Conservation (phyloP, 306 rosid species). For the Leucaena leucocephala region DNA sequence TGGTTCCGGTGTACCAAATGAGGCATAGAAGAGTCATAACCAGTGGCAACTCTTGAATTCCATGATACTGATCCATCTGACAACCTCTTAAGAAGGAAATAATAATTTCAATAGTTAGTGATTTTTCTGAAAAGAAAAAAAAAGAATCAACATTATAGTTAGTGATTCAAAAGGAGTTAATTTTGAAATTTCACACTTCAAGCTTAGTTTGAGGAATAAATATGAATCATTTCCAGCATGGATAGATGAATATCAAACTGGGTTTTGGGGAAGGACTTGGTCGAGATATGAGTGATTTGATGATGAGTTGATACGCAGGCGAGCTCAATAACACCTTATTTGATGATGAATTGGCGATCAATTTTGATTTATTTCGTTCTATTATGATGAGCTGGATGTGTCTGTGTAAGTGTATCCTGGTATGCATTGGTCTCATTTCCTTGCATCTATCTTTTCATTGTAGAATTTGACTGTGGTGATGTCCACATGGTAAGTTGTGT, state of each 20-base stretch:
- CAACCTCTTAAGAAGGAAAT: not conserved
- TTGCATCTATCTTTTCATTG: not conserved
- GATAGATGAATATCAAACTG: not conserved
- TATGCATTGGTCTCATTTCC: not conserved
- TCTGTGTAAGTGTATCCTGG: no score
- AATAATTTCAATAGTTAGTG: not conserved
- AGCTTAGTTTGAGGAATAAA: not conserved
- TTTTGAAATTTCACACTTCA: not conserved
- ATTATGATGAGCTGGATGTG: not conserved
- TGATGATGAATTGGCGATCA: not conserved
- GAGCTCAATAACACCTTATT: not conserved
- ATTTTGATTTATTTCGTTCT: not conserved
- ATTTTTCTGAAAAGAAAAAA: not conserved
- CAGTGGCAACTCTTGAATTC: no score
- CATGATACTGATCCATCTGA: not conserved
- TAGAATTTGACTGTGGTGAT: not conserved
- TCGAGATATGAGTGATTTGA: not conserved
- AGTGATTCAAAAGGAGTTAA: not conserved
- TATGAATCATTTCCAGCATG: not conserved
- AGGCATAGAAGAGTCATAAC: no score
- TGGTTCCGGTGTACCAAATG: no score
- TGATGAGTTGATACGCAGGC: not conserved
- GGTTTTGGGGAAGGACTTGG: not conserved
- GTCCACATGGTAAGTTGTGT: constrained; percentile 2
- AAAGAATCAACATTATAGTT: not conserved